phyloP scores from a whole-genome alignment of 163 green algal genomes.

The Prototheca cutis region DNA sequence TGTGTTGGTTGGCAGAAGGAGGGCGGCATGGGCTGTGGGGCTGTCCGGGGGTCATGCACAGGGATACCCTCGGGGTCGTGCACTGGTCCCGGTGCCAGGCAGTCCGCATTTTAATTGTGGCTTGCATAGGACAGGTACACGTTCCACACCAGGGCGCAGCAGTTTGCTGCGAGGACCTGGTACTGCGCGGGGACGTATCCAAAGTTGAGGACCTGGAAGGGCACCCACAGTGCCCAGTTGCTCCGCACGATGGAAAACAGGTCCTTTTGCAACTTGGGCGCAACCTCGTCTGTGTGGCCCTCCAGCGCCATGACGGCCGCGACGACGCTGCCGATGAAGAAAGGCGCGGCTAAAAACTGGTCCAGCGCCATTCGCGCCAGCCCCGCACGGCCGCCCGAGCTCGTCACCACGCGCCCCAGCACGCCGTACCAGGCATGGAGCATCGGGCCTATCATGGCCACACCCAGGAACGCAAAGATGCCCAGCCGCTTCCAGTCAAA shows the following conservation, averaged over 20 bases:
- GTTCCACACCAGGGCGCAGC: slow-evolving; percentile 74
- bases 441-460: slow-evolving; percentile 57
- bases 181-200: slow-evolving; percentile 72
- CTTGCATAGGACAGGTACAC: slow-evolving; percentile 64
- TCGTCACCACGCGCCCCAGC: slow-evolving; percentile 37
- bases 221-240: slow-evolving; percentile 94
- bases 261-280: slow-evolving; percentile 67
- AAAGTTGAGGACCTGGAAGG: slow-evolving; percentile 95
- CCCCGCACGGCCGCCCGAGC: slow-evolving; percentile 28
- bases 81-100: too few species aligned
- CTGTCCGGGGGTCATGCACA: too few species aligned
- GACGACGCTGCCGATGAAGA: slow-evolving; percentile 58
- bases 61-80: too few species aligned
- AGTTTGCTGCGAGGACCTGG: slow-evolving; percentile 63
- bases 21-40: too few species aligned
- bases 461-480: slow-evolving; percentile 65
- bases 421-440: slow-evolving; percentile 72
- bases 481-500: slow-evolving; percentile 51
- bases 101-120: slow-evolving; percentile 35
- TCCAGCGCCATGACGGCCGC: slow-evolving; percentile 31
- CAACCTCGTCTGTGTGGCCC: slow-evolving; percentile 39
- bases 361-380: slow-evolving; percentile 54
- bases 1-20: too few species aligned
- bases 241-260: slow-evolving; percentile 49
- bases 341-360: slow-evolving; percentile 75